Conservation (phyloP, 305 asterid species). For the Fraxinus albicans region DNA sequence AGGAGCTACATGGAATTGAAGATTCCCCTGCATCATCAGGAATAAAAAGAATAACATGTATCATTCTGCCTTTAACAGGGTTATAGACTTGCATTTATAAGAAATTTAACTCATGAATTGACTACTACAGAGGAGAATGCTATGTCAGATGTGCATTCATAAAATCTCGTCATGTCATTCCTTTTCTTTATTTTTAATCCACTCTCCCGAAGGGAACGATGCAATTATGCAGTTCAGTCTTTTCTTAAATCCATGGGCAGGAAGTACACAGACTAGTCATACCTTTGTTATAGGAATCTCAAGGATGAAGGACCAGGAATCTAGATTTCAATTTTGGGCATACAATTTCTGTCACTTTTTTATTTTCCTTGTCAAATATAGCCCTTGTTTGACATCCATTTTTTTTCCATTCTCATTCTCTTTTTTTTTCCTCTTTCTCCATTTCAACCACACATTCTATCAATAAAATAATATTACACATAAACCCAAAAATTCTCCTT, state of each 20-base stretch:
- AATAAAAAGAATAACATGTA: too few species aligned
- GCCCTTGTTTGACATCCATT: too few species aligned
- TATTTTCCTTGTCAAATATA: background rate
- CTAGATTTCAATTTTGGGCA: background rate
- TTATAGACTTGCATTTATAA: background rate
- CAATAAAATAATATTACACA: too few species aligned
- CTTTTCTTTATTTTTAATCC: constrained; percentile 5
- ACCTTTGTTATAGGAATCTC: background rate
- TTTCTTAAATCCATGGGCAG: constrained; percentile 16
- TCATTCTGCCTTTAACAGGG: background rate
- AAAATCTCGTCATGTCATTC: background rate
- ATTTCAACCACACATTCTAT: too few species aligned
- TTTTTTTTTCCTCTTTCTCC: too few species aligned
- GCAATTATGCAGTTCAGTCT: background rate
- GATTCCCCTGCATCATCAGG: constrained; percentile 56
- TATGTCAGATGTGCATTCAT: constrained; percentile 12
- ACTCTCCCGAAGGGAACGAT: constrained; percentile 4
- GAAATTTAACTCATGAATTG: background rate
- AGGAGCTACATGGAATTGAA: constrained; percentile 65
- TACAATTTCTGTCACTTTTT: constrained; percentile 4
- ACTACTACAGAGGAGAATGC: background rate
- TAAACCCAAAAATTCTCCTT: too few species aligned
- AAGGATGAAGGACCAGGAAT: background rate
- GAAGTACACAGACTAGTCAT: background rate
- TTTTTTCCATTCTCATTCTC: too few species aligned